A percentile compares a stretch with the other conserved stretches of the same genome.
Evolutionary conservation across 2,329 filamentous ascomycete species (phyloP).

Genomic region (Penicillium palitans): DNA sequence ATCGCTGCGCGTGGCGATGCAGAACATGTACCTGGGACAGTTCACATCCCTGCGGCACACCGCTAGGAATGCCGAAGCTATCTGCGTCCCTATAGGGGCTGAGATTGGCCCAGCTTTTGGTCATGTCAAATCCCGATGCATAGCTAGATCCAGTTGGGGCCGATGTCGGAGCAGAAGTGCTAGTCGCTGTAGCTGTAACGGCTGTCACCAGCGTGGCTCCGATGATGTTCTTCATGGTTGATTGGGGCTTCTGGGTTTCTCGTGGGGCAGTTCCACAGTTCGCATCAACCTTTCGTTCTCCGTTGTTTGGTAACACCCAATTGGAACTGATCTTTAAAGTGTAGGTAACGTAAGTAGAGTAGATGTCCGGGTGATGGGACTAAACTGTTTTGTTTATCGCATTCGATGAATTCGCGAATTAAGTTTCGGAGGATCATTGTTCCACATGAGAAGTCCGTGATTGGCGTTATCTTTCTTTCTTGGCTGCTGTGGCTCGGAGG

Average conservation of each 20-base stretch:
- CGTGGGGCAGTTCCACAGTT: not conserved
- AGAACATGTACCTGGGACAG: constrained; percentile 56
- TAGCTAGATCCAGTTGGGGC: constrained; percentile 28
- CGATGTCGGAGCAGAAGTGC: constrained; percentile 11
- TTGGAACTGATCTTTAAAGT: not conserved
- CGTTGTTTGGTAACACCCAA: not conserved
- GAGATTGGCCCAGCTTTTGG: constrained; percentile 33
- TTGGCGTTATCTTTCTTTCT: not conserved
- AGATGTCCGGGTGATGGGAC: not conserved
- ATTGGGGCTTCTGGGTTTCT: not conserved
- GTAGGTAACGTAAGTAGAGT: not conserved
- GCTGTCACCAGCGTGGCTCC: constrained; percentile 3
- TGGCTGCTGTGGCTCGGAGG: not conserved
- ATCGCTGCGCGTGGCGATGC: constrained; percentile 58
- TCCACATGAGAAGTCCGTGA: not conserved
- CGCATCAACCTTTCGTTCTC: not conserved
- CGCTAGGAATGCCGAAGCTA: constrained; percentile 34
- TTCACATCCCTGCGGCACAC: constrained; percentile 58
- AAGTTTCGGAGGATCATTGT: not conserved
- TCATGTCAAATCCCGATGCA: constrained; percentile 35
- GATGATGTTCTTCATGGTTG: constrained; percentile 15
- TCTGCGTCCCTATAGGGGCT: constrained; percentile 31
- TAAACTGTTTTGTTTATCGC: not conserved
- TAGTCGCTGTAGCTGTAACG: constrained; percentile 9
- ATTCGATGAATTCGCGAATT: not conserved